phyloP scores from a whole-genome alignment of 2,329 filamentous ascomycete species.

The Eutypa lata region DNA sequence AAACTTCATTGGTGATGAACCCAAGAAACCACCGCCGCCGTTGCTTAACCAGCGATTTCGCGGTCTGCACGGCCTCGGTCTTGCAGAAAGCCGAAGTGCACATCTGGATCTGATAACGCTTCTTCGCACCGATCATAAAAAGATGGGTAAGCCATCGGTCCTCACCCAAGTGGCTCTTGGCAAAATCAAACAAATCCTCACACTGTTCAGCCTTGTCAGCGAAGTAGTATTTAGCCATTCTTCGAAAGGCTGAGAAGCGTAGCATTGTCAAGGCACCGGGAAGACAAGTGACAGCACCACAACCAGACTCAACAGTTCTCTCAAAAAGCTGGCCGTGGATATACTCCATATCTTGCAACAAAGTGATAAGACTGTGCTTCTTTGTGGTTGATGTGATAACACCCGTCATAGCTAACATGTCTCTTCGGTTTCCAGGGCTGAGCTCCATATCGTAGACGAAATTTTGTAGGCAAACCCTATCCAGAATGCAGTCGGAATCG shows the following conservation, averaged over 20 bases:
- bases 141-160: constrained; percentile 96
- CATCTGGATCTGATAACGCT: constrained; percentile 94
- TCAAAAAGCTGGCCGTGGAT: constrained; percentile 96
- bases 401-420: constrained; percentile 97
- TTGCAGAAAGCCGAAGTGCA: constrained; percentile 98
- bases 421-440: constrained; percentile 83
- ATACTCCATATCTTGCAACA: constrained; percentile 97
- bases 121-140: constrained; percentile 96
- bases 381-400: constrained; percentile 93
- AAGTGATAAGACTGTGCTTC: constrained; percentile 83
- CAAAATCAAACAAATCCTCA: constrained; percentile 93
- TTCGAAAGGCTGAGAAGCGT: constrained; percentile 90
- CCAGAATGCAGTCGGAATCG: constrained; percentile 93
- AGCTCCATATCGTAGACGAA: constrained; percentile 99
- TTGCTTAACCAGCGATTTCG: constrained; percentile 84
- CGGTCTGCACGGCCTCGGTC: constrained; percentile 91
- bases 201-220: constrained; percentile 94
- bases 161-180: constrained; percentile 91
- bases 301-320: constrained; percentile 89
- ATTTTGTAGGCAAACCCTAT: constrained; percentile 88
- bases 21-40: constrained; percentile 94
- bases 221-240: constrained; percentile 98
- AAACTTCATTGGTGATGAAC: constrained; percentile 96
- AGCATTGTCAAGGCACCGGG: constrained; percentile 94
- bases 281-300: constrained; percentile 89